Conservation (phyloP, 2,329 filamentous ascomycete genomes). For the Cladosporium phlei region DNA sequence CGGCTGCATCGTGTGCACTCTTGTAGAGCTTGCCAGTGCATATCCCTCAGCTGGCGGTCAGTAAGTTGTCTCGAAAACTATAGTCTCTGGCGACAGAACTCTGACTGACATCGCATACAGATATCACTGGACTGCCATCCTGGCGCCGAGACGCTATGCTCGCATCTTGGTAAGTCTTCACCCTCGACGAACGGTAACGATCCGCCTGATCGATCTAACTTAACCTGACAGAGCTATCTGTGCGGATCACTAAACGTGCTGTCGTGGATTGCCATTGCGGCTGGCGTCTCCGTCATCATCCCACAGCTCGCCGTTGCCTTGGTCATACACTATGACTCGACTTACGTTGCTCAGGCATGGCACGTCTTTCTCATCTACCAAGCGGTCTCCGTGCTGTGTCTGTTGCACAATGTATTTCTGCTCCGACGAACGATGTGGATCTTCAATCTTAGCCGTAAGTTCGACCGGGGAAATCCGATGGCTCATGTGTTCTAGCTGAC, state of each 20-base stretch:
- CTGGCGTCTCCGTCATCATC: constrained; percentile 20
- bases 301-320: constrained; percentile 14
- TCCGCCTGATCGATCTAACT: too few relatives aligned
- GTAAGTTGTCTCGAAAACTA: background rate
- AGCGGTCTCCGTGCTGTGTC: constrained; percentile 39
- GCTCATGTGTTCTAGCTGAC: too few relatives aligned
- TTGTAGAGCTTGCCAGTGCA: constrained; percentile 17
- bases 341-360: constrained; percentile 10
- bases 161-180: background rate
- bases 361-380: constrained; percentile 16
- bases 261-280: constrained; percentile 18
- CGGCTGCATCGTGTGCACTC: constrained; percentile 18
- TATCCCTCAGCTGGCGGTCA: constrained; percentile 15
- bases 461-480: too few relatives aligned
- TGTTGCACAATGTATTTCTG: constrained; percentile 55
- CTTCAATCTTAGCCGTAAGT: constrained; percentile 43
- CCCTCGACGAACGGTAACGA: too few relatives aligned
- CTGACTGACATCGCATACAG: background rate
- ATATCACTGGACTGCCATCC: constrained; percentile 3
- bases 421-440: constrained; percentile 52
- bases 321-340: constrained; percentile 15
- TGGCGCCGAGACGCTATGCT: constrained; percentile 1
- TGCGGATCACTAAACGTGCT: constrained; percentile 8
- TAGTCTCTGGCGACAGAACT: background rate
- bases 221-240: background rate